Conservation (phyloP, 148 eudicot genomes). For the Pharnaceum exiguum region DNA sequence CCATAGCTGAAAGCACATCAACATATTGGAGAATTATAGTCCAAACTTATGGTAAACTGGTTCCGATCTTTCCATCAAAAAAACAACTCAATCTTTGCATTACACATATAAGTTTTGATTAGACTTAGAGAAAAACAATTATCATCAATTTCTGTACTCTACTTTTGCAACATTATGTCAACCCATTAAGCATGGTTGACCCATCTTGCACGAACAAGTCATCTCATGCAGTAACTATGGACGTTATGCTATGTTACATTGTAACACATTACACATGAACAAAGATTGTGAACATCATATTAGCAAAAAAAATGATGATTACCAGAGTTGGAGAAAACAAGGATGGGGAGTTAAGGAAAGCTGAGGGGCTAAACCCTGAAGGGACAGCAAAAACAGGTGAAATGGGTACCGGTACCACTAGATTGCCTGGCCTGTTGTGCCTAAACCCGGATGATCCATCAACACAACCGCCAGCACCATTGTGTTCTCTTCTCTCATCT, state of each 20-base stretch:
- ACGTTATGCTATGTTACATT: background rate
- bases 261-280: background rate
- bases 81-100: too few relatives aligned
- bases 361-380: constrained; percentile 72
- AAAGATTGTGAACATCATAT: background rate
- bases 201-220: too few relatives aligned
- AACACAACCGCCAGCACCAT: constrained; percentile 2
- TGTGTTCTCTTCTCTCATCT: too few relatives aligned
- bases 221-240: background rate
- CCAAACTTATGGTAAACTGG: too few relatives aligned
- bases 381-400: constrained; percentile 58
- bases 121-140: too few relatives aligned
- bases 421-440: constrained; percentile 43
- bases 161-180: too few relatives aligned
- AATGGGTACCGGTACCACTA: constrained; percentile 28
- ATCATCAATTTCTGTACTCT: too few relatives aligned
- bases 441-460: constrained; percentile 62
- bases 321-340: constrained; percentile 60
- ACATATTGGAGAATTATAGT: too few relatives aligned
- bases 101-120: too few relatives aligned
- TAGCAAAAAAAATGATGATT: constrained; percentile 10
- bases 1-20: too few relatives aligned
- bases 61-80: too few relatives aligned
- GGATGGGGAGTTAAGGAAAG: constrained; percentile 67
- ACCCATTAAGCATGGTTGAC: too few relatives aligned